Evolutionary conservation across 805 yeast genomes (phyloP), one percentile per base, ranked within the genome.

Genomic region (Wickerhamomyces ciferrii): DNA sequence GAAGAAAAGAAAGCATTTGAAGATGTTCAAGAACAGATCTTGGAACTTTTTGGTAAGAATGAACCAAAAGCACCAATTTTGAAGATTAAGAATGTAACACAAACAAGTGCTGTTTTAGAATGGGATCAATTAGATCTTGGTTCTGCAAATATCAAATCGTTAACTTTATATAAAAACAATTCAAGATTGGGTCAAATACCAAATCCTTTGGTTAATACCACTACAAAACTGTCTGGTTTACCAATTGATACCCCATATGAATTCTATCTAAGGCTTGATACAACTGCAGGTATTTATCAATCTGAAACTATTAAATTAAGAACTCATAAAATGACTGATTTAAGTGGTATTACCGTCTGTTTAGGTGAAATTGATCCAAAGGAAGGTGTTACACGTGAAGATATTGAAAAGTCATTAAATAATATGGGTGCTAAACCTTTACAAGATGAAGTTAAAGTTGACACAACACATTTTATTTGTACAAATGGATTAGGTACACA

Each of bases 301-400:
- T 87, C 96, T 11, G 83, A 89, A 40, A 67, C 67, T 19, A 63
- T 92, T 21, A 76, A 75, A 42, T 79, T 91, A 15, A 83, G 79
- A 48, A 94, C 99, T 3, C 98, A 90, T 63, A 91, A 89, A 60
- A 90, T 92, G 97, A 90, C 97, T 0, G 97, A 94, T 66, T 74
- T 94, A 56, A 76, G 88, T 2, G 99, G 99, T 49, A 89, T 94
- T 47, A 89, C 92, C 0, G 85, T 88, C 1, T 92, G 98, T 65
- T 63, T 90, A 44, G 98, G 99, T 36, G 85, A 86, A 41, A 74
- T 91, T 48, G 83, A 81, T 50, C 70, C 76, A 39, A 70, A 72
- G 43, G 69, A 70, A 34, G 63, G 63, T 7, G 67, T 80, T 36
- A 62, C 74, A 7, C 60, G 61, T 19, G 66, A 64, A 9, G 95